Evolutionary conservation across 257 asterid genomes (phyloP).

Genomic region (Rhazya stricta): DNA sequence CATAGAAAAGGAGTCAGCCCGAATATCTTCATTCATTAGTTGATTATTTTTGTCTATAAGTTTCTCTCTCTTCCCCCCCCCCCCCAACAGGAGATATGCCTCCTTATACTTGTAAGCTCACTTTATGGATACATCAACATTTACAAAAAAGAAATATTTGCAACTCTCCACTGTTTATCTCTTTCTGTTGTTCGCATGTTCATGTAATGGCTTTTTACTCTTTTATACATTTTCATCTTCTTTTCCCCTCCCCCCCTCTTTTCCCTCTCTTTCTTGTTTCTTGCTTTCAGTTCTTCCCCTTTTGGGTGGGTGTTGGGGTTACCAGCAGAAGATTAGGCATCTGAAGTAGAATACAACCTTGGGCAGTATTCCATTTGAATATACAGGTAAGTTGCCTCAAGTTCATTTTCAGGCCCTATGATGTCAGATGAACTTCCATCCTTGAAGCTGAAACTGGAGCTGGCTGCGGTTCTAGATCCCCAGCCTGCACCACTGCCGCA

Average conservation of each 20-base stretch:
- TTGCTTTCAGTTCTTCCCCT: not conserved
- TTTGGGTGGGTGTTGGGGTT: not conserved
- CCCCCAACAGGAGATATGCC: too few species aligned
- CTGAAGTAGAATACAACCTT: constrained; percentile 40
- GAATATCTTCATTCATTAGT: too few species aligned
- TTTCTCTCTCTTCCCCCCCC: too few species aligned
- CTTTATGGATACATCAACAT: too few species aligned
- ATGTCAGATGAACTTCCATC: constrained; percentile 56
- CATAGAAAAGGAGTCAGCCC: too few species aligned
- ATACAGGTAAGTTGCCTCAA: constrained; percentile 78
- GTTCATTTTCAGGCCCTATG: constrained; percentile 48
- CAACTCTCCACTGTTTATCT: not conserved
- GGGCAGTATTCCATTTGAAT: constrained; percentile 99
- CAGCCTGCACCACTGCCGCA: constrained; percentile 42
- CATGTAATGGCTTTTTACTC: not conserved
- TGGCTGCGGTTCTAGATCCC: constrained; percentile 57
- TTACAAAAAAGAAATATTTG: too few species aligned
- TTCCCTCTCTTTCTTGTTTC: not conserved
- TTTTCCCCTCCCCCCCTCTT: too few species aligned
- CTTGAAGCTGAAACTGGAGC: constrained; percentile 65
- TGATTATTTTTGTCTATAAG: too few species aligned
- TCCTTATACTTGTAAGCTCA: too few species aligned
- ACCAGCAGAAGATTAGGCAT: constrained; percentile 3
- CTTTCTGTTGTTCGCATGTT: not conserved
- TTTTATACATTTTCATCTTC: too few species aligned